A percentile compares a stretch with the other conserved stretches of the same genome.
phyloP scores from a whole-genome alignment of 192 early-diverging fungal genomes.

The Diversispora epigaea region DNA sequence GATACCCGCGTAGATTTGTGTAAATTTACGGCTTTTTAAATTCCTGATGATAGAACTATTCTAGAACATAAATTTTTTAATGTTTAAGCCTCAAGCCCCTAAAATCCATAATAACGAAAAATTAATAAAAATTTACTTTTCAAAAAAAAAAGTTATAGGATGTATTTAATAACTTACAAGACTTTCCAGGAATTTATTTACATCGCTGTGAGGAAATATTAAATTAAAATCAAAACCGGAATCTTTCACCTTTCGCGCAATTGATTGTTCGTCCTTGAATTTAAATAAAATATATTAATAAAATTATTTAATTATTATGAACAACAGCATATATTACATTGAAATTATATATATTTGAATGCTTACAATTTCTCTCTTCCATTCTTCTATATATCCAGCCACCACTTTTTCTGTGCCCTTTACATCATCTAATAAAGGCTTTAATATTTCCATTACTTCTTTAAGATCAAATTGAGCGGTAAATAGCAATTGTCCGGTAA shows the following conservation, averaged over 20 bases:
- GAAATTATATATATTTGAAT: no score
- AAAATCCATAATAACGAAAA: neutral
- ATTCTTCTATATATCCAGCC: neutral
- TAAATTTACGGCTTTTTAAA: no score
- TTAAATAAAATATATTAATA: neutral
- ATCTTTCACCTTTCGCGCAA: conserved; percentile 12
- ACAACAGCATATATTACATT: neutral
- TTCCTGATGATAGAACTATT: no score
- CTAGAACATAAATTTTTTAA: neutral
- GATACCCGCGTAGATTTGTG: no score
- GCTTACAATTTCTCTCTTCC: conserved; percentile 13
- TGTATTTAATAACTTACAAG: neutral
- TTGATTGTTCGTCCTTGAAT: conserved; percentile 11
- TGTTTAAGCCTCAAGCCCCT: neutral
- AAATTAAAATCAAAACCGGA: conserved; percentile 3
- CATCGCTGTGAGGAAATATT: conserved; percentile 4
- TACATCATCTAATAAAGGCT: conserved; percentile 36
- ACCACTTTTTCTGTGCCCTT: conserved; percentile 1
- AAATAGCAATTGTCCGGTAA: conserved; percentile 62
- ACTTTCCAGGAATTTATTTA: conserved; percentile 24
- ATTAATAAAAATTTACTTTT: neutral
- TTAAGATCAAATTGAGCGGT: conserved; percentile 51
- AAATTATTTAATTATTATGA: neutral
- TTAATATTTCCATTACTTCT: conserved; percentile 43
- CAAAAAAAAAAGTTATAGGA: neutral